Conservation (phyloP, 2,329 filamentous ascomycete genomes). For the Alternaria novae-zelandiae region DNA sequence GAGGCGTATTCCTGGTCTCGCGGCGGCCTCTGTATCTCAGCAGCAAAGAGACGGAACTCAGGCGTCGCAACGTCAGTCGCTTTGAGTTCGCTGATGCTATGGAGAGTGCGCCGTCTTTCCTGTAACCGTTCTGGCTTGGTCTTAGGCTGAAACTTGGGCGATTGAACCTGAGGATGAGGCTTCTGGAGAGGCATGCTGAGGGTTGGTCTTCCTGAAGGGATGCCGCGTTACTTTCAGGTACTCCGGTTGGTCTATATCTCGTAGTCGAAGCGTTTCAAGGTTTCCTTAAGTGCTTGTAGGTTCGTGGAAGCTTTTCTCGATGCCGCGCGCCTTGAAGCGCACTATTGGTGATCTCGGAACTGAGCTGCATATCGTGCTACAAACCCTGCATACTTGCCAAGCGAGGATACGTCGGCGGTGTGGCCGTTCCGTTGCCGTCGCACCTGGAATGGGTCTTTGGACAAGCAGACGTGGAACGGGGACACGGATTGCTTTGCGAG, state of each 20-base stretch:
- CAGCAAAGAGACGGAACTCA: slow-evolving; percentile 16
- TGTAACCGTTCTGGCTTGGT: slow-evolving; percentile 16
- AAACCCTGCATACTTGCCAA: slow-evolving; percentile 21
- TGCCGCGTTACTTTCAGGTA: neutral
- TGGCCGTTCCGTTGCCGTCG: slow-evolving; percentile 23
- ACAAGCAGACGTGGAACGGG: slow-evolving; percentile 23
- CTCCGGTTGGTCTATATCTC: accelerated
- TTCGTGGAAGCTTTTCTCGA: neutral
- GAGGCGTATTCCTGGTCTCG: neutral
- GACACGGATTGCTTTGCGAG: neutral
- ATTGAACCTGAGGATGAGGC: slow-evolving; percentile 11
- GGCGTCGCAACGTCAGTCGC: slow-evolving; percentile 16
- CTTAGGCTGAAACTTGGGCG: neutral
- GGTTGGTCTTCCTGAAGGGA: neutral
- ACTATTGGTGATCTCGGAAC: slow-evolving; percentile 18
- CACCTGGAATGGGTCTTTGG: slow-evolving; percentile 16
- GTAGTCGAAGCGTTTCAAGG: accelerated
- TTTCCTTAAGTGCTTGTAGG: neutral
- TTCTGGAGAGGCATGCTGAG: slow-evolving; percentile 30
- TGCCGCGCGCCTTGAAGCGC: slow-evolving; percentile 12
- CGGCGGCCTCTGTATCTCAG: slow-evolving; percentile 4
- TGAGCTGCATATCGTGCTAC: slow-evolving; percentile 28
- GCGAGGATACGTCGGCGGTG: slow-evolving; percentile 10
- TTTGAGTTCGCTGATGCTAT: slow-evolving; percentile 38
- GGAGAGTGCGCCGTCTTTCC: slow-evolving; percentile 34